phyloP scores from a whole-genome alignment of 2,329 filamentous ascomycete genomes.

The Neonectria neomacrospora region DNA sequence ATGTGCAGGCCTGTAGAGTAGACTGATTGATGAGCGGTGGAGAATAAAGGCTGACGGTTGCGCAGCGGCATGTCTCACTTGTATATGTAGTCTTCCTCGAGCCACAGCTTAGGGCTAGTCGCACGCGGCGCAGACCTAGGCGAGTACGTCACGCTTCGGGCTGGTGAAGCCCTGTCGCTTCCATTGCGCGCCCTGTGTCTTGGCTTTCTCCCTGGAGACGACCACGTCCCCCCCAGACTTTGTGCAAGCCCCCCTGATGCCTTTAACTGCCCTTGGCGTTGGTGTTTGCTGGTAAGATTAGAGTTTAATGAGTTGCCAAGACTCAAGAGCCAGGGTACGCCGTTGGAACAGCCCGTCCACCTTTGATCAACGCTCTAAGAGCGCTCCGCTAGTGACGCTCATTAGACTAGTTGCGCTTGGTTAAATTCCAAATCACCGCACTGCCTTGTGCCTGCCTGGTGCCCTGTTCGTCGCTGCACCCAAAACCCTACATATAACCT shows the following conservation, averaged over 20 bases:
- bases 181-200: neutral
- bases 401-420: neutral
- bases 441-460: neutral
- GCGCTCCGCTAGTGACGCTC: neutral
- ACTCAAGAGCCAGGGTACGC: neutral
- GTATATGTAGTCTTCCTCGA: neutral
- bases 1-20: neutral
- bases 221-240: neutral
- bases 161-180: neutral
- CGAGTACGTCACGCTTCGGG: neutral
- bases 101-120: neutral
- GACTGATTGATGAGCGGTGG: neutral
- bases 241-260: neutral
- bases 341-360: neutral
- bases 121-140: neutral
- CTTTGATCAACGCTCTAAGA: neutral
- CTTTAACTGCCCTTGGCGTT: neutral
- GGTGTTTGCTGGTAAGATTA: neutral
- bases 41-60: neutral
- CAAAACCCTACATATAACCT: neutral
- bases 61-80: neutral
- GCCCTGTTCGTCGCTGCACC: too few species aligned
- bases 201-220: neutral
- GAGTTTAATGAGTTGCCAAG: conserved; percentile 2
- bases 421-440: neutral